A percentile compares a stretch with the other conserved stretches of the same genome.
These are phyloP conservation scores for Zea luxurians DNA, from an alignment of 176 grass and related monocot species.

Conservation along the genomic window DNA sequence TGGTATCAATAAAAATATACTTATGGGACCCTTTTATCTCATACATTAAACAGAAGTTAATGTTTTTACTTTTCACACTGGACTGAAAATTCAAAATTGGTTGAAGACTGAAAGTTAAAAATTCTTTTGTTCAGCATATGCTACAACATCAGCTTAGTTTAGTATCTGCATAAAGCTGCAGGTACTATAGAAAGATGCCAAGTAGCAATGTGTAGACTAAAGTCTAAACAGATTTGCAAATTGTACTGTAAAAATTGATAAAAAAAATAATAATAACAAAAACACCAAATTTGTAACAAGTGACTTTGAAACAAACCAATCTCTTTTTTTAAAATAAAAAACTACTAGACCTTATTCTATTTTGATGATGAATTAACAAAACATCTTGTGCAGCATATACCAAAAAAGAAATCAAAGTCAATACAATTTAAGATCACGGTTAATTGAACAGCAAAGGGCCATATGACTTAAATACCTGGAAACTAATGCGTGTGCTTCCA, in stretches of 20 bases:
- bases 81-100: not conserved
- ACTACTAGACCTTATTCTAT: not conserved
- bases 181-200: not conserved
- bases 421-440: not conserved
- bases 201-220: not conserved
- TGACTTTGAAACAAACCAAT: not conserved
- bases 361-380: constrained; percentile 16
- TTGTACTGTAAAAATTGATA: not conserved
- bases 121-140: not conserved
- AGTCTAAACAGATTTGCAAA: not conserved
- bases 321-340: not conserved
- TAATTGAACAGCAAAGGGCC: constrained; percentile 13
- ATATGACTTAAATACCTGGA: constrained; percentile 67
- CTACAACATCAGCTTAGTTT: constrained; percentile 20
- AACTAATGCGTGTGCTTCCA: constrained; percentile 96
- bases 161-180: not conserved
- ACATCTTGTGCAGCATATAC: not conserved
- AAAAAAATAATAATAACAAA: not conserved
- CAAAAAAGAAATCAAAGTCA: not conserved
- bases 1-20: not conserved
- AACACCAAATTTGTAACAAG: not conserved
- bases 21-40: not conserved
- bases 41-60: not conserved
- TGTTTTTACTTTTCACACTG: not conserved
- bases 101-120: not conserved